Conservation (phyloP, 176 grass and related monocot genomes). For the Carex parvula region DNA sequence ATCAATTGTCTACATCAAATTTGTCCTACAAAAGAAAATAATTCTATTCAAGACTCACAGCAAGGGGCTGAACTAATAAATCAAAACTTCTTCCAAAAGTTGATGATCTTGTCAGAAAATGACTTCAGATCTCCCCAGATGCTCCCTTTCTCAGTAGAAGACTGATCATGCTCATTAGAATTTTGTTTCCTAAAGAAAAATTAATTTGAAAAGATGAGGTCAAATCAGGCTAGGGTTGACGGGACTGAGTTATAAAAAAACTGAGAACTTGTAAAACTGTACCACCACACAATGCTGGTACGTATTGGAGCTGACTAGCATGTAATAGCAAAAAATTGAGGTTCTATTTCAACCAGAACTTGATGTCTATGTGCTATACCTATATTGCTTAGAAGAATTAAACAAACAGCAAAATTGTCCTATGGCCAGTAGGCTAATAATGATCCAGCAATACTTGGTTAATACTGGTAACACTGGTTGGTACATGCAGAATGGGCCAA, state of each 20-base stretch:
- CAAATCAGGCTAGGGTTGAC: not conserved
- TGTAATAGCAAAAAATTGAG: slow-evolving; percentile 8
- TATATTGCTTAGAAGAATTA: slow-evolving; percentile 9
- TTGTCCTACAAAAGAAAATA: slow-evolving; percentile 20
- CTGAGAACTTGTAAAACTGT: not conserved
- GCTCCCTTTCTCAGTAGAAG: slow-evolving; percentile 16
- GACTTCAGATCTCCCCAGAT: slow-evolving; percentile 62
- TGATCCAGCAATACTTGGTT: not conserved
- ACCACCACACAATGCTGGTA: not conserved
- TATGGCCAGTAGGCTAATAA: too few relatives aligned
- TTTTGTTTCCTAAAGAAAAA: slow-evolving; percentile 34
- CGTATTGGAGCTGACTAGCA: not conserved
- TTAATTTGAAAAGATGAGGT: slow-evolving; percentile 18
- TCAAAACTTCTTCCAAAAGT: slow-evolving; percentile 65
- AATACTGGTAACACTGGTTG: slow-evolving; percentile 1
- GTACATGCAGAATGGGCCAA: not conserved
- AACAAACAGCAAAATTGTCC: not conserved
- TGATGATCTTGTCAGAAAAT: slow-evolving; percentile 53
- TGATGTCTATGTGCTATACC: not conserved
- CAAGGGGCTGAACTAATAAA: slow-evolving; percentile 22
- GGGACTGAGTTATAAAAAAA: not conserved
- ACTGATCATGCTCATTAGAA: slow-evolving; percentile 18
- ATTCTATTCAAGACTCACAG: not conserved
- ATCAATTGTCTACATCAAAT: slow-evolving; percentile 29
- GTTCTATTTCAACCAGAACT: not conserved